Percentiles rank a stretch among this genome's conserved stretches.
These are phyloP conservation scores for Hymenotorrendiella dingleyae DNA, from an alignment of 2,329 filamentous ascomycete genomes.

Conservation along the genomic window DNA sequence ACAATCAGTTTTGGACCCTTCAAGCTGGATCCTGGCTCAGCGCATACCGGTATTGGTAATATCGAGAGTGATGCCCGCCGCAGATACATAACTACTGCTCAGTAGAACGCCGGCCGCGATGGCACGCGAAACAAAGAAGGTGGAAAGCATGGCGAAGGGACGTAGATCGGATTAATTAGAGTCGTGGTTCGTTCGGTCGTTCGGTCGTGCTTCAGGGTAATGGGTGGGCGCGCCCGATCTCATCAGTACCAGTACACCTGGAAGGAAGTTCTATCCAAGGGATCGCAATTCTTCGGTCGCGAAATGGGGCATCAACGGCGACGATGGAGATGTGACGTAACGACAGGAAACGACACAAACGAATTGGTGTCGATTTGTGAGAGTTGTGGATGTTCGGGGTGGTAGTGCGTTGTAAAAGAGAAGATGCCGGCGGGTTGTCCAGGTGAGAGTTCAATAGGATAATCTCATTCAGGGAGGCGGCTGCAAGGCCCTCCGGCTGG, in stretches of 20 bases:
- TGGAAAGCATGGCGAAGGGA: slow-evolving; percentile 17
- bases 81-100: slow-evolving; percentile 29
- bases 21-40: background rate
- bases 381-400: no score
- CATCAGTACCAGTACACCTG: no score
- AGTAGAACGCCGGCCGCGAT: slow-evolving; percentile 20
- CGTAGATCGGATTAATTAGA: background rate
- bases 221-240: background rate
- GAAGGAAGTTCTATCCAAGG: no score
- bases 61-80: slow-evolving; percentile 21
- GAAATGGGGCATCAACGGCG: background rate
- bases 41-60: slow-evolving; percentile 20
- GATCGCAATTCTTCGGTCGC: background rate
- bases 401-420: no score
- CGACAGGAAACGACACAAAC: slow-evolving; percentile 1
- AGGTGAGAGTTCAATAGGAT: no score
- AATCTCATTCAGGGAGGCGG: no score
- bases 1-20: no score
- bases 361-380: no score
- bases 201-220: background rate
- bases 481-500: no score
- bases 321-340: background rate
- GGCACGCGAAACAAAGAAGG: no score
- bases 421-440: no score
- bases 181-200: slow-evolving; percentile 5